These are phyloP conservation scores for Diphasiastrum complanatum DNA, from an alignment of 83 land plant genomes.

Conservation along the genomic window DNA sequence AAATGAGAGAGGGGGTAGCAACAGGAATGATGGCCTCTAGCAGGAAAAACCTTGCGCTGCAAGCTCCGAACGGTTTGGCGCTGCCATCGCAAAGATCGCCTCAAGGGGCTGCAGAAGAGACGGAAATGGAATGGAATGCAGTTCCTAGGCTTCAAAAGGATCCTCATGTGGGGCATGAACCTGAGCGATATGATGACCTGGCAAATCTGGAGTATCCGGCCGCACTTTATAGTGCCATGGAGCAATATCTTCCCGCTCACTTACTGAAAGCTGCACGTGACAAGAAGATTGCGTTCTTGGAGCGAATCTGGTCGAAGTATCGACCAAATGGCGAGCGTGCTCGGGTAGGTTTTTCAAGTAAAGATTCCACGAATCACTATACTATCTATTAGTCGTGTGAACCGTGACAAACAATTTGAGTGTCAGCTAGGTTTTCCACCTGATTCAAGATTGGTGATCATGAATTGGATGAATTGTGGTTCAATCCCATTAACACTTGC, in stretches of 20 bases:
- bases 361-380: too few relatives aligned
- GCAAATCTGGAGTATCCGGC: constrained; percentile 52
- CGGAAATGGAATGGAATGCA: constrained; percentile 12
- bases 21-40: too few relatives aligned
- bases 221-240: constrained; percentile 59
- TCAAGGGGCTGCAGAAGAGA: constrained; percentile 15
- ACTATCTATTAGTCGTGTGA: too few relatives aligned
- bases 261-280: constrained; percentile 46
- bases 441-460: too few relatives aligned
- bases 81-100: constrained; percentile 3
- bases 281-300: constrained; percentile 49
- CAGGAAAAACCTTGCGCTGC: too few relatives aligned
- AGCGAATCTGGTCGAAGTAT: constrained; percentile 47
- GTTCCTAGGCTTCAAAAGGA: constrained; percentile 44
- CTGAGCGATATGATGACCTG: constrained; percentile 67
- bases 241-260: constrained; percentile 57
- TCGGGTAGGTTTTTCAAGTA: constrained; percentile 31
- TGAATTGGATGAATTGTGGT: too few relatives aligned
- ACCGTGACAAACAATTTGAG: too few relatives aligned
- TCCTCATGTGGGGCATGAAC: constrained; percentile 52
- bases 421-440: too few relatives aligned
- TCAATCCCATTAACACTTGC: too few relatives aligned
- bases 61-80: too few relatives aligned
- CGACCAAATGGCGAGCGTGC: constrained; percentile 62
- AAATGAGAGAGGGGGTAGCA: too few relatives aligned